A percentile compares a stretch with the other conserved stretches of the same genome.
phyloP scores from a whole-genome alignment of 192 early-diverging fungal species.

The Coemansia sp. region DNA sequence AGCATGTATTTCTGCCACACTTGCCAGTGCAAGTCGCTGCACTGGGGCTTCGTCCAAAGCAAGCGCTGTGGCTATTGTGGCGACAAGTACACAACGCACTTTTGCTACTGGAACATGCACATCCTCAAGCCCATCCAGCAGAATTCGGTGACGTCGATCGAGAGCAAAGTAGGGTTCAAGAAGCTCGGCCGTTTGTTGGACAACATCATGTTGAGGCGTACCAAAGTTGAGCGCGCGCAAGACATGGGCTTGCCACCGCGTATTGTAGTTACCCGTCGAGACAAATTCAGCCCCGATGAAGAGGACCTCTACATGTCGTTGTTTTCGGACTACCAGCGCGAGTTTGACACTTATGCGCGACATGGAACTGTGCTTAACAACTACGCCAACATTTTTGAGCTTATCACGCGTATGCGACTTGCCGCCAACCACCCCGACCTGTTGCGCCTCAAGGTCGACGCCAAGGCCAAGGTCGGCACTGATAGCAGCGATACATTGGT shows the following conservation, averaged over 20 bases:
- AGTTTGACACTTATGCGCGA: conserved; percentile 81
- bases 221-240: conserved; percentile 84
- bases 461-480: conserved; percentile 28
- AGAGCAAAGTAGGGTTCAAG: conserved; percentile 61
- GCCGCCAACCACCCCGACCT: conserved; percentile 89
- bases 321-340: conserved; percentile 69
- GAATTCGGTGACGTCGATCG: conserved; percentile 25
- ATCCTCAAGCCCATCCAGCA: conserved; percentile 89
- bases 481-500: conserved; percentile 68
- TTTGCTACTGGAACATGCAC: conserved; percentile 89
- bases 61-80: conserved; percentile 62
- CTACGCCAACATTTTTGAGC: conserved; percentile 92
- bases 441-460: conserved; percentile 60
- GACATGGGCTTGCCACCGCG: conserved; percentile 88
- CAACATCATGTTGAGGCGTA: conserved; percentile 86
- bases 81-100: conserved; percentile 64
- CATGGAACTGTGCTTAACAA: conserved; percentile 85
- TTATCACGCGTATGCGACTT: conserved; percentile 85
- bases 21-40: conserved; percentile 68
- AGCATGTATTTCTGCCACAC: conserved; percentile 84
- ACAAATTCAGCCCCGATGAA: conserved; percentile 86
- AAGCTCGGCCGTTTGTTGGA: conserved; percentile 79
- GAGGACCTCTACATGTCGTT: conserved; percentile 87
- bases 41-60: conserved; percentile 59
- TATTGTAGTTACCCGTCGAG: conserved; percentile 74